phyloP scores from a whole-genome alignment of 495 filamentous ascomycete species.

The Trichoderma gamsii region DNA sequence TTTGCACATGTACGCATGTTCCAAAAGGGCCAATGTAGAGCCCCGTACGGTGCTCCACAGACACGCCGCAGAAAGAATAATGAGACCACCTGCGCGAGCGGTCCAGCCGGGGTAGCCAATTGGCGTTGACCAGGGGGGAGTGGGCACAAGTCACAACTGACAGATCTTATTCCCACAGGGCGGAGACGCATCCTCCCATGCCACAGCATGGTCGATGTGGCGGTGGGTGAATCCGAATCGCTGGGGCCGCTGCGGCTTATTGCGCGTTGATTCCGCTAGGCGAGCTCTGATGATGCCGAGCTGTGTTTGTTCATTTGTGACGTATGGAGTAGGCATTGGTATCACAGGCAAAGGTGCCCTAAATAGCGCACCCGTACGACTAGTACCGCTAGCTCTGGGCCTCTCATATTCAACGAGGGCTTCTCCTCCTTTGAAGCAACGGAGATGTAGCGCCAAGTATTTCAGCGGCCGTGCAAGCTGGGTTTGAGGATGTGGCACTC shows the following conservation, averaged over 20 bases:
- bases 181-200: constrained; percentile 5
- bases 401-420: not conserved
- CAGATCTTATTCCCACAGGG: constrained; percentile 12
- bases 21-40: not conserved
- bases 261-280: constrained; percentile 9
- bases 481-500: not conserved
- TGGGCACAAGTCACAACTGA: constrained; percentile 8
- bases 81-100: constrained; percentile 6
- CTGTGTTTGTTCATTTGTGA: not conserved
- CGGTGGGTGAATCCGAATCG: constrained; percentile 13
- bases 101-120: not conserved
- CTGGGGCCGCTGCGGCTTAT: constrained; percentile 10
- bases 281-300: constrained; percentile 1
- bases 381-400: no score
- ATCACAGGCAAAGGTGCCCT: not conserved
- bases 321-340: not conserved
- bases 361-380: no score
- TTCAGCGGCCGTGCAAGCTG: not conserved
- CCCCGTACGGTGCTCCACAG: constrained; percentile 1
- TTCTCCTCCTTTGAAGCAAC: not conserved
- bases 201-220: constrained; percentile 9
- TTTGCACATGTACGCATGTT: not conserved
- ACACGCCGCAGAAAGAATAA: constrained; percentile 11
- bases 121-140: constrained; percentile 4
- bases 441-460: not conserved